Evolutionary conservation across 139 green algal genomes (phyloP).

Genomic region (Coccomyxa sp.): DNA sequence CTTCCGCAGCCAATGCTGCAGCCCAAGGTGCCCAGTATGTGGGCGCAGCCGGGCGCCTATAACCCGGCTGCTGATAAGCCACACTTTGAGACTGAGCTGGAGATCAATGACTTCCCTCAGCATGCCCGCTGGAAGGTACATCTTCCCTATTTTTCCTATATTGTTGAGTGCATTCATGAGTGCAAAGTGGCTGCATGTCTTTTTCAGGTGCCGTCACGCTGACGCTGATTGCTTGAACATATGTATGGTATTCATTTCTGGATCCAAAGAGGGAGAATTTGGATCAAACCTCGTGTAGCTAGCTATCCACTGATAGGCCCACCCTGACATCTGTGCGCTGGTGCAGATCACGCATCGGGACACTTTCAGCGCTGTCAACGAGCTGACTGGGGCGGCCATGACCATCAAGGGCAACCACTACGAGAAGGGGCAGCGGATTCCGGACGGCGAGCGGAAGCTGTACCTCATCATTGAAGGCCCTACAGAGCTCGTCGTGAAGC

Average conservation of each 20-base stretch:
- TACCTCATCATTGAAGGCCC: constrained; percentile 90
- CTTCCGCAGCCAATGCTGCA: background rate
- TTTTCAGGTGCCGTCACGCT: too few relatives aligned
- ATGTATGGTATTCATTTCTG: too few relatives aligned
- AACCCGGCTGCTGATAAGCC: background rate
- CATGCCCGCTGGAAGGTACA: constrained; percentile 83
- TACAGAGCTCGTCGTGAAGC: constrained; percentile 61
- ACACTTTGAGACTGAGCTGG: constrained; percentile 89
- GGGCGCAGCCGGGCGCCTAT: background rate
- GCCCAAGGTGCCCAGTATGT: background rate
- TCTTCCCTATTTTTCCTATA: too few relatives aligned
- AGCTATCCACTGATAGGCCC: too few relatives aligned
- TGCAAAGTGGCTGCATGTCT: too few relatives aligned
- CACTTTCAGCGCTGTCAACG: constrained; percentile 74
- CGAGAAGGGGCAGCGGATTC: constrained; percentile 37
- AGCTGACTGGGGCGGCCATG: constrained; percentile 84
- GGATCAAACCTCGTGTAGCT: too few relatives aligned
- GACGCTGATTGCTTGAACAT: too few relatives aligned
- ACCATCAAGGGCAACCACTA: constrained; percentile 83
- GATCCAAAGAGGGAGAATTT: too few relatives aligned
- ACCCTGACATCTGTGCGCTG: too few relatives aligned
- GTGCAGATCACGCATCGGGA: constrained; percentile 92
- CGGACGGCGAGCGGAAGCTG: constrained; percentile 88
- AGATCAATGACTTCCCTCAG: constrained; percentile 99
- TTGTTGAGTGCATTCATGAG: too few relatives aligned